These are phyloP conservation scores for Hyaloscypha finlandica DNA, from an alignment of 495 filamentous ascomycete genomes.

Conservation along the genomic window DNA sequence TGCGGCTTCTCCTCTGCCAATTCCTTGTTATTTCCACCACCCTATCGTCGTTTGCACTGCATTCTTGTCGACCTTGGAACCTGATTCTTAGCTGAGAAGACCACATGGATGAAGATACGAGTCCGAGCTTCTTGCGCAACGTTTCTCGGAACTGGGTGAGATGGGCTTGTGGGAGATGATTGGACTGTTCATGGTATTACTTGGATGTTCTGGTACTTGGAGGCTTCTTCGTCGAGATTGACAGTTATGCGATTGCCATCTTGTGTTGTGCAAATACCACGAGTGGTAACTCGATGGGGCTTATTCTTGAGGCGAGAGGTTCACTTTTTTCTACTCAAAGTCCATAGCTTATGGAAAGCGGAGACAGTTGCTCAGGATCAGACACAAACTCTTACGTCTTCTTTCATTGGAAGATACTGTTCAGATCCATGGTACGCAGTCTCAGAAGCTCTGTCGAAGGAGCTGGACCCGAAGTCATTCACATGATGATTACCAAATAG, in stretches of 20 bases:
- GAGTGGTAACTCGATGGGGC: slow-evolving; percentile 99
- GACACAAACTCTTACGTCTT: slow-evolving; percentile 30
- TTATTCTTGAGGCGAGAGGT: slow-evolving; percentile 99
- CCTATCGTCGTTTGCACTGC: slow-evolving; percentile 38
- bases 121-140: slow-evolving; percentile 61
- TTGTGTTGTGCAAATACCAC: slow-evolving; percentile 47
- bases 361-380: slow-evolving; percentile 33
- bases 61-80: slow-evolving; percentile 29
- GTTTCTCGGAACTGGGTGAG: slow-evolving; percentile 34
- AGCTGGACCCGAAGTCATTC: slow-evolving; percentile 68
- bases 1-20: slow-evolving; percentile 50
- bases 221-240: slow-evolving; percentile 80
- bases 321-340: slow-evolving; percentile 48
- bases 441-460: slow-evolving; percentile 63
- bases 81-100: slow-evolving; percentile 39
- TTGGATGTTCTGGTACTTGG: slow-evolving; percentile 30
- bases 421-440: slow-evolving; percentile 31
- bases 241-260: slow-evolving; percentile 99
- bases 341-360: slow-evolving; percentile 72
- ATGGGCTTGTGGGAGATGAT: slow-evolving; percentile 41
- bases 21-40: slow-evolving; percentile 60
- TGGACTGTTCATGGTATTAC: slow-evolving; percentile 35
- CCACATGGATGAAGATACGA: slow-evolving; percentile 83
- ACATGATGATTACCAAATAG: slow-evolving; percentile 97
- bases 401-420: slow-evolving; percentile 35